Conservation (phyloP, 345 rosid species). For the Eucalyptus sideroxylon region DNA sequence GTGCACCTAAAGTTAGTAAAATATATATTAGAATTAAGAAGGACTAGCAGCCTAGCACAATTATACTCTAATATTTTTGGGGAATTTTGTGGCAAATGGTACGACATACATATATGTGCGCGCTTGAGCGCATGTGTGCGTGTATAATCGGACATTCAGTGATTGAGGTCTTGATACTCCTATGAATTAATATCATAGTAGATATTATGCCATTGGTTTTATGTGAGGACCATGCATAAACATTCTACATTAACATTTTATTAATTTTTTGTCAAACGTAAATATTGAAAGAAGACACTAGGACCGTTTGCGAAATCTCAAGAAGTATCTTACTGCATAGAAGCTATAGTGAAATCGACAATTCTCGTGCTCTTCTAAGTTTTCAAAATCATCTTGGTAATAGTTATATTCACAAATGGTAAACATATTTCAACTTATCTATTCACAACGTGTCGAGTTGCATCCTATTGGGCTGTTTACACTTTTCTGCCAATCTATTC, state of each 20-base stretch:
- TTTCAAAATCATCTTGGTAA: neutral
- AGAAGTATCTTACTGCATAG: neutral
- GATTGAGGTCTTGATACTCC: neutral
- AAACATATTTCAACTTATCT: neutral
- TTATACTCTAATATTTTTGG: neutral
- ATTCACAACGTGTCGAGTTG: neutral
- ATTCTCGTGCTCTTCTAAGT: neutral
- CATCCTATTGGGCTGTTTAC: neutral
- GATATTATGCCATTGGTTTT: neutral
- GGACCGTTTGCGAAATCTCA: neutral
- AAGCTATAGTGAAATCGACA: neutral
- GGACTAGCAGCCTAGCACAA: neutral
- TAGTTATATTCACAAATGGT: neutral
- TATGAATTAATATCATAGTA: neutral
- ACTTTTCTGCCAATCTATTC: too few relatives aligned
- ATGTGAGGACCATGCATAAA: neutral
- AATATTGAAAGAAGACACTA: neutral
- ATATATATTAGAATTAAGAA: neutral
- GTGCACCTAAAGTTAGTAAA: neutral
- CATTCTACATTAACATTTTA: neutral
- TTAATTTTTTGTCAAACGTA: neutral
- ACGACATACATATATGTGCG: too few relatives aligned
- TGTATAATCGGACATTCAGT: neutral
- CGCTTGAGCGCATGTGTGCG: rapidly evolving
- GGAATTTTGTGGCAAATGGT: neutral